phyloP scores from a whole-genome alignment of 2,329 filamentous ascomycete genomes.

The Exserohilum turcica region DNA sequence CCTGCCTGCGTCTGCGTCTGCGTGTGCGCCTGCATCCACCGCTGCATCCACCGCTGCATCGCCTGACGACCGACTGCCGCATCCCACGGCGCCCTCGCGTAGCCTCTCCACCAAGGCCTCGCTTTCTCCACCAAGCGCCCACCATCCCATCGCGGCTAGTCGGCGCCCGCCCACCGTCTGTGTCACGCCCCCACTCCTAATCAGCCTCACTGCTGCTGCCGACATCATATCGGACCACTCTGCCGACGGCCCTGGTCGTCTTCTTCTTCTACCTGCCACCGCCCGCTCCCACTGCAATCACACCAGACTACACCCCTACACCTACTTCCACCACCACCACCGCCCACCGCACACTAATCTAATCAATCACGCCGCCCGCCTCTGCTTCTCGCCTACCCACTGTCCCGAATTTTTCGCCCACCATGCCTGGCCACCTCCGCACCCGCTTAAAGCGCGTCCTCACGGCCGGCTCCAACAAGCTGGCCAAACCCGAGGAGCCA shows the following conservation, averaged over 20 bases:
- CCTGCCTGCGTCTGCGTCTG: too few species aligned
- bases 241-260: slow-evolving; percentile 15
- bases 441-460: slow-evolving; percentile 54
- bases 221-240: slow-evolving; percentile 23
- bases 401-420: slow-evolving; percentile 21
- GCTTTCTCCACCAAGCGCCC: slow-evolving; percentile 12
- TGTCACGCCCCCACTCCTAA: slow-evolving; percentile 22
- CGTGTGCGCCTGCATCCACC: neutral
- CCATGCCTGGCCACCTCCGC: slow-evolving; percentile 50
- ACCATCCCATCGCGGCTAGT: slow-evolving; percentile 12
- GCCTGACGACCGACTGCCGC: slow-evolving; percentile 10
- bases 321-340: slow-evolving; percentile 2
- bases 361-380: neutral
- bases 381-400: neutral
- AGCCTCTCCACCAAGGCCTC: too few species aligned
- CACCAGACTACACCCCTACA: too few species aligned
- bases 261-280: slow-evolving; percentile 10
- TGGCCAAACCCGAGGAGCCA: slow-evolving; percentile 42
- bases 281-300: slow-evolving; percentile 1
- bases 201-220: slow-evolving; percentile 28
- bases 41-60: neutral
- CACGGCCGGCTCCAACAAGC: slow-evolving; percentile 40
- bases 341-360: slow-evolving; percentile 5
- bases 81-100: slow-evolving; percentile 19
- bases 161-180: slow-evolving; percentile 9